A percentile compares a stretch with the other conserved stretches of the same genome.
Evolutionary conservation across 179 eudicot genomes (phyloP).

Genomic region (Camellia oleifera): DNA sequence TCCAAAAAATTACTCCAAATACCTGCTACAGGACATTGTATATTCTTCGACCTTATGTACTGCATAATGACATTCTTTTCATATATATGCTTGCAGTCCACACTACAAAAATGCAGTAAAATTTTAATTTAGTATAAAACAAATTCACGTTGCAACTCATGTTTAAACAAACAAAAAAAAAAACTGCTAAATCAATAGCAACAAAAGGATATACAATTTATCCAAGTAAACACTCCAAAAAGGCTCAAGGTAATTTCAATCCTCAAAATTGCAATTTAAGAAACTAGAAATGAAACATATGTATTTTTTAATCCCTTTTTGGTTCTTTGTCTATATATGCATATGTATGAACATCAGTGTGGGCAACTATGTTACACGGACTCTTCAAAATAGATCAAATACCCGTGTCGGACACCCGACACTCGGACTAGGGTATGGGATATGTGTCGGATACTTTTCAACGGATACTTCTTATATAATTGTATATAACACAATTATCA

Average conservation of each 20-base stretch:
- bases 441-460: too few species aligned
- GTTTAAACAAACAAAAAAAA: background rate
- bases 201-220: background rate
- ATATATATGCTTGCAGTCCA: slow-evolving; percentile 94
- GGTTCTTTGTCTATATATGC: background rate
- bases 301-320: background rate
- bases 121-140: background rate
- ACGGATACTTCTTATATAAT: too few species aligned
- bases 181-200: background rate
- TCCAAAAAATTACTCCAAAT: background rate
- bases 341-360: background rate
- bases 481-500: too few species aligned
- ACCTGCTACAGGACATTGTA: slow-evolving; percentile 81
- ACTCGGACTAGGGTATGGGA: too few species aligned
- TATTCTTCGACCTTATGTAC: slow-evolving; percentile 34
- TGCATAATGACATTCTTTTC: slow-evolving; percentile 60
- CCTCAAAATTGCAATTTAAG: background rate
- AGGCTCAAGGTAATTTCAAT: background rate
- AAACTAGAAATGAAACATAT: background rate
- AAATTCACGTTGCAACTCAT: background rate
- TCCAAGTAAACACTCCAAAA: background rate
- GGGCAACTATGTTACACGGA: too few species aligned
- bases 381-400: too few species aligned
- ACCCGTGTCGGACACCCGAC: too few species aligned
- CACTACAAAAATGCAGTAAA: slow-evolving; percentile 32